Evolutionary conservation across 495 filamentous ascomycete species (phyloP), one percentile per base, ranked within the genome.

Genomic region (Penicillium bovifimosum): DNA sequence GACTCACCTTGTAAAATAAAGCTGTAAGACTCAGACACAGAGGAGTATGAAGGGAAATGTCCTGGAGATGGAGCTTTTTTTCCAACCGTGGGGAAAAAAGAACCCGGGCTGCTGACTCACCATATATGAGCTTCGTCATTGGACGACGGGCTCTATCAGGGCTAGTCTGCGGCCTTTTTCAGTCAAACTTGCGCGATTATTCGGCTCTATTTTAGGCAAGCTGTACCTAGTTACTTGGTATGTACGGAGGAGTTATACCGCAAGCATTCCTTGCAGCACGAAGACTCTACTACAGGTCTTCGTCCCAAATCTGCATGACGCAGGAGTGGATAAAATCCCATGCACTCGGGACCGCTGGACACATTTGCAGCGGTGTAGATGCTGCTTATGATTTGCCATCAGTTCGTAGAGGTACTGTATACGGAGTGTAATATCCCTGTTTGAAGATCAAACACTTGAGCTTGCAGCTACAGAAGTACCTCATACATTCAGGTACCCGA

Each of bases 1-100:
- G 41, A 52, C 50, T 52, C 50, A 52, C 50, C 50, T 52, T 33
- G 46, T 39, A 39, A 39, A 49, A 39, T 18, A 5, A 20, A 50
- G 48, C 20, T 50, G 48, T 43, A 31, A 11, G 18, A 45, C 32
- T 24, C 50, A 54, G 41, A 47, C n/a, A 28, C 27, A 28, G 46
- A 10, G 41, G 20, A 40, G 27, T 31, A 33, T 10, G 6, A 13
- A 34, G 6, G 9, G 29, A 34, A 14, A 5, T 16, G 17, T 9
- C 9, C 26, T 29, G 13, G 11, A 34, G 48, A 50, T 50, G 48
- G 28, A 26, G 7, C 20, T 29, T 32, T 31, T 36, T 24, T 24
- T 24, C 20, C 20, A 24, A 24, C 20, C 24, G 48, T 32, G 38
- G 47, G 29, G 29, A 18, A 18, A 34, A 50, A 50, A 49, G 36